These are phyloP conservation scores for Fraxinus platypoda DNA, from an alignment of 305 asterid genomes.

Conservation along the genomic window DNA sequence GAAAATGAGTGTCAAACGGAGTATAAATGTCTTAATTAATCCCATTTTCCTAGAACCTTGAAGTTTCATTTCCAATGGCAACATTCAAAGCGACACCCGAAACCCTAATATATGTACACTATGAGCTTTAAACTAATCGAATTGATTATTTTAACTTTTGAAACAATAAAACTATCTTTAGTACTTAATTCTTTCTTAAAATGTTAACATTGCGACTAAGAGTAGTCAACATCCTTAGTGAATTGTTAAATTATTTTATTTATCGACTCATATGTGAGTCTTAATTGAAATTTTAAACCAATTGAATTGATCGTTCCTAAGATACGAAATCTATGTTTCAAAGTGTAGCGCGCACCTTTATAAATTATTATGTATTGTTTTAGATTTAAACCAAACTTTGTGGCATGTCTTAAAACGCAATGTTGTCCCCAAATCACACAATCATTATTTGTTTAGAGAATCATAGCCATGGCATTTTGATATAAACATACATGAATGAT, in stretches of 20 bases:
- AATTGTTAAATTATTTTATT: neutral
- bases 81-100: neutral
- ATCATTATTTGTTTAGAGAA: constrained; percentile 12
- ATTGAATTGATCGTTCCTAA: no score
- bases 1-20: no score
- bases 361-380: neutral
- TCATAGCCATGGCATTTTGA: neutral
- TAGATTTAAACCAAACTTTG: neutral
- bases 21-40: no score
- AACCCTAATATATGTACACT: neutral
- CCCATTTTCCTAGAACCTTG: neutral
- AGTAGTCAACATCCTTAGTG: neutral
- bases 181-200: neutral
- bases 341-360: neutral
- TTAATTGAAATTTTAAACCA: neutral
- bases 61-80: neutral
- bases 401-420: neutral
- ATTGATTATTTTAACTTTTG: neutral
- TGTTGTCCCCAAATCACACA: constrained; percentile 9
- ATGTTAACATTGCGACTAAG: neutral
- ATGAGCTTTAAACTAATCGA: neutral
- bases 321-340: neutral
- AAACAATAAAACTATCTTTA: neutral
- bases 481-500: constrained; percentile 3
- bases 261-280: neutral